phyloP scores from a whole-genome alignment of 495 filamentous ascomycete genomes.

The Aspergillus carlsbadensis region DNA sequence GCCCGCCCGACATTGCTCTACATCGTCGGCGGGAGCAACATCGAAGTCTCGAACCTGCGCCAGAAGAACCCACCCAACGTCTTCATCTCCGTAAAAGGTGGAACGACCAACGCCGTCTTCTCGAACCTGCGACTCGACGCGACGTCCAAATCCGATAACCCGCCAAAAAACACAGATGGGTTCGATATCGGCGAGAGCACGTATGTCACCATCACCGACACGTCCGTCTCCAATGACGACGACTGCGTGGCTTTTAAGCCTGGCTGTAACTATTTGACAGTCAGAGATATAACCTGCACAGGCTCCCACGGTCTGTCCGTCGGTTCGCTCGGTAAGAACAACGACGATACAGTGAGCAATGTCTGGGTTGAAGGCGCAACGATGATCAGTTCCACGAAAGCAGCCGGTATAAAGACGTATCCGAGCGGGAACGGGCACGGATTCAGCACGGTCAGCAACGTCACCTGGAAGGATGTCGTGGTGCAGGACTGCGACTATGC shows the following conservation, averaged over 20 bases:
- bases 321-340: slow-evolving; percentile 34
- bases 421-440: slow-evolving; percentile 24
- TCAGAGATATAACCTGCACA: slow-evolving; percentile 37
- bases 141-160: slow-evolving; percentile 34
- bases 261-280: slow-evolving; percentile 37
- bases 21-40: slow-evolving; percentile 36
- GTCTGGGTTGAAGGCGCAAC: slow-evolving; percentile 34
- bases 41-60: slow-evolving; percentile 30
- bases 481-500: slow-evolving; percentile 43
- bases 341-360: slow-evolving; percentile 38
- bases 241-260: slow-evolving; percentile 50
- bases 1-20: slow-evolving; percentile 40
- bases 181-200: slow-evolving; percentile 44
- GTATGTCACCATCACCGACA: slow-evolving; percentile 33
- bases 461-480: slow-evolving; percentile 38
- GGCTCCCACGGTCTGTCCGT: slow-evolving; percentile 45
- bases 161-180: slow-evolving; percentile 43
- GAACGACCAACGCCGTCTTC: slow-evolving; percentile 30
- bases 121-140: slow-evolving; percentile 34
- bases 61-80: slow-evolving; percentile 46
- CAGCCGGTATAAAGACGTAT: slow-evolving; percentile 45
- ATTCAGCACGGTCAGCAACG: slow-evolving; percentile 36
- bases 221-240: slow-evolving; percentile 43
- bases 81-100: slow-evolving; percentile 40
- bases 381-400: slow-evolving; percentile 45